Conservation (phyloP, 2,329 filamentous ascomycete genomes). For the Diaporthe caulivora region DNA sequence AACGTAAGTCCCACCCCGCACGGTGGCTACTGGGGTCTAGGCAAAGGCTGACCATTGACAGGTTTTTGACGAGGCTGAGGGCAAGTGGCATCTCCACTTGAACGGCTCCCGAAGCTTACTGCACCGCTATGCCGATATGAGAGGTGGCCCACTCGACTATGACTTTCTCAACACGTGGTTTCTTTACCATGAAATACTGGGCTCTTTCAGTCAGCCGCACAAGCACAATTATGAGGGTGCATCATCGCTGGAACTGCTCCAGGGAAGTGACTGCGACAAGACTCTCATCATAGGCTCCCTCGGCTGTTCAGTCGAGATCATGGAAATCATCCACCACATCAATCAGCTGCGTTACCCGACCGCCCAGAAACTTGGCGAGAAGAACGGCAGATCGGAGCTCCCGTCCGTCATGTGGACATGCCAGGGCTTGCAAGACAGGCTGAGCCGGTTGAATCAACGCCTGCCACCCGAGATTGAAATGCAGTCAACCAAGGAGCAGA, state of each 20-base stretch:
- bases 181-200: slow-evolving; percentile 60
- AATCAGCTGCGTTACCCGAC: slow-evolving; percentile 51
- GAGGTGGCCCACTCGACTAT: slow-evolving; percentile 47
- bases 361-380: neutral
- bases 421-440: slow-evolving; percentile 44
- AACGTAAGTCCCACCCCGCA: slow-evolving; percentile 51
- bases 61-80: slow-evolving; percentile 63
- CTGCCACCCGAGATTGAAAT: slow-evolving; percentile 46
- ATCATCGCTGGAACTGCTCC: slow-evolving; percentile 46
- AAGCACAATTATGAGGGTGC: slow-evolving; percentile 42
- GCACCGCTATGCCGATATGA: slow-evolving; percentile 42
- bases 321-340: slow-evolving; percentile 57
- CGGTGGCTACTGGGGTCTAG: neutral
- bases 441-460: slow-evolving; percentile 46
- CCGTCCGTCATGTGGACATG: slow-evolving; percentile 46
- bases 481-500: slow-evolving; percentile 38
- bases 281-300: slow-evolving; percentile 58
- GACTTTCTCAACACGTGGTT: slow-evolving; percentile 61
- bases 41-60: slow-evolving; percentile 43
- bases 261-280: slow-evolving; percentile 48
- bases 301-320: slow-evolving; percentile 60
- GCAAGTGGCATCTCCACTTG: slow-evolving; percentile 59
- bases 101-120: slow-evolving; percentile 56
- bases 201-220: slow-evolving; percentile 55
- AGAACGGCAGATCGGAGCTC: slow-evolving; percentile 4